Evolutionary conservation across 2,329 filamentous ascomycete species (phyloP), one percentile per base, ranked within the genome.

Genomic region (Calonectria honghensis): DNA sequence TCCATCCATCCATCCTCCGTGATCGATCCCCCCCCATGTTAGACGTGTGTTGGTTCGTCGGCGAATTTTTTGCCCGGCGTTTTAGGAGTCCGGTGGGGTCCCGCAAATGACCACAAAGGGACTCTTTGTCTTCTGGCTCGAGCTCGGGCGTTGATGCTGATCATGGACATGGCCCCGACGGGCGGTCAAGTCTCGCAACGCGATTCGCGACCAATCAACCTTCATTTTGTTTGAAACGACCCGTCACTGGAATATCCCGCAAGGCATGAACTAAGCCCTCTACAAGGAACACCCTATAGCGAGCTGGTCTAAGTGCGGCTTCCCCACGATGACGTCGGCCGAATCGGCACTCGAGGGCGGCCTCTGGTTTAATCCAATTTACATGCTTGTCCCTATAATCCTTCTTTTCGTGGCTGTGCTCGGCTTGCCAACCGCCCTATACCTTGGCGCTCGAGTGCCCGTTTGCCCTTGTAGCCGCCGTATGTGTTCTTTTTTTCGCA

Each of bases 141-240:
- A 63, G 10, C 27, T 29, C 31, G 35, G 32, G 37, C n/a, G 65
- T 54, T 73, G 65, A 59, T 63, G 70, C 45, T 68, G 64, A 72
- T 72, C 64, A 68, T 68, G 52, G 52, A 32, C 63, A 69, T 52
- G 63, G 51, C 32, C 29, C 35, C 31, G 13, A 24, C 32, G 24
- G 24, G 39, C 29, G 48, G 50, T 18, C 13, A 41, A 41, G 48
- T 24, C 27, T 65, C 41, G n/a, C 51, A 31, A 41, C 39, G 51
- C 51, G 37, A 69, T 68, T 50, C 57, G 48, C 29, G 64, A 63
- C 52, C 64, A 73, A 67, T 64, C 35, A 68, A 41, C 16, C 50
- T 24, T 64, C 57, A 69, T 54, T 48, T 71, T 74, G 64, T 74
- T 72, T 74, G 68, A 74, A 74, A 74, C 72, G 39, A n/a, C 29